Base-by-base conservation (phyloP, 768 basidiomycete species). In the Pleurotus giganteus region DNA sequence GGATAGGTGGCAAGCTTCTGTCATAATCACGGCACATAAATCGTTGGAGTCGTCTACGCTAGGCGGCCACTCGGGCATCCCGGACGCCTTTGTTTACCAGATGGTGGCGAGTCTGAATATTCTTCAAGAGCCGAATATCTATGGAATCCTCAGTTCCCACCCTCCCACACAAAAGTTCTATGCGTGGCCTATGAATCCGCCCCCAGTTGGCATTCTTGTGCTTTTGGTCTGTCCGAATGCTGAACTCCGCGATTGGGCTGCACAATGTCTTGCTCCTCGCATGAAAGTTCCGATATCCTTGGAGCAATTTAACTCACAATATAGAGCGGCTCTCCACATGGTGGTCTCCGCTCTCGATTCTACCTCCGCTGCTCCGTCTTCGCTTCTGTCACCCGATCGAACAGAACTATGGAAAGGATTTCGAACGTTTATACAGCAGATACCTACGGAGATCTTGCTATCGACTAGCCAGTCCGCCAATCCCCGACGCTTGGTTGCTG, bases 1-100 rank as follows among this genome's bases (percentile, higher is more conserved):
- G 43, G 83, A 87, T 53, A 67, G 71, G 29, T 94, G 89, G 85
- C 87, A 93, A 62, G 67, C 81, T 2, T 58, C 67, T 8, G 63
- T 78, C 23, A 77, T 88, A 4, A 63, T 85, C 8, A 69, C 75
- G n/a, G 73, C 77, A 37, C 63, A 32, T 42, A 19, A 36, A 51
- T 26, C 27, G 19, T 26, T 21, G 39, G 23, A 27, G 8, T 36
- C n/a, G 24, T 15, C 37, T 53, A 41, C 17, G 43, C 50, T 44
- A 49, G 42, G 59, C 58, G 27, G 61, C 74, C 26, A 65, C n/a
- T 65, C 69, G 19, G 67, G 73, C 34, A 67, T 76, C 9, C 76
- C 81, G 2, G 68, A 80, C n/a, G 78, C 80, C 0, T 63, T 83
- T 19, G 58, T 83, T 4, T 87, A 86, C 62, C 85, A 85, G 55